phyloP scores from a whole-genome alignment of 2,329 filamentous ascomycete species.

The Pestalotiopsis sp. region DNA sequence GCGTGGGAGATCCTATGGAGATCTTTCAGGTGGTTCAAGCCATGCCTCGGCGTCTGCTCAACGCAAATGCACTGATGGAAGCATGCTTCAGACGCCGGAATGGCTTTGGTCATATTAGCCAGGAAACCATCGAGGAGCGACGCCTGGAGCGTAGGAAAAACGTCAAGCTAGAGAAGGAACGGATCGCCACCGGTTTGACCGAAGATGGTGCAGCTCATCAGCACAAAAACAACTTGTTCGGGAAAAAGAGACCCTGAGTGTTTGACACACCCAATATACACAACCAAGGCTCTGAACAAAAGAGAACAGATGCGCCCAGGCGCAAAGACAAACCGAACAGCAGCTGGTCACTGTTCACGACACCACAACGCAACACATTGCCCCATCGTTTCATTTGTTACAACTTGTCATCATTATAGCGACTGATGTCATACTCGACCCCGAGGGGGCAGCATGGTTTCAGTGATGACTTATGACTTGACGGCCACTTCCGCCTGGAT shows the following conservation, averaged over 20 bases:
- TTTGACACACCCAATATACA: background rate
- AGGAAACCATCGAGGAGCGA: slow-evolving; percentile 78
- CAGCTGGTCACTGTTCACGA: background rate
- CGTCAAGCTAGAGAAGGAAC: slow-evolving; percentile 49
- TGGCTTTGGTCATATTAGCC: slow-evolving; percentile 79
- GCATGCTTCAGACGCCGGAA: slow-evolving; percentile 80
- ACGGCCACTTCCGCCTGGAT: slow-evolving; percentile 1
- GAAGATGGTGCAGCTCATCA: slow-evolving; percentile 34
- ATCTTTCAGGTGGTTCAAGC: slow-evolving; percentile 94
- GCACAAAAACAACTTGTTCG: slow-evolving; percentile 49
- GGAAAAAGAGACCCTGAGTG: background rate
- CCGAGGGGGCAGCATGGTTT: background rate
- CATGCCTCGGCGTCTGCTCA: slow-evolving; percentile 77
- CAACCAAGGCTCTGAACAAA: background rate
- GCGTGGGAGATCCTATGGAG: slow-evolving; percentile 86
- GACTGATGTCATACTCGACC: background rate
- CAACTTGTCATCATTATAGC: background rate
- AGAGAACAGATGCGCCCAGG: background rate
- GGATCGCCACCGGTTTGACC: slow-evolving; percentile 26
- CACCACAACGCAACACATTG: background rate
- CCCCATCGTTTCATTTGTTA: slow-evolving; percentile 3
- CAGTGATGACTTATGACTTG: slow-evolving; percentile 9
- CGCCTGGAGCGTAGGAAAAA: slow-evolving; percentile 67
- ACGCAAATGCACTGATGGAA: slow-evolving; percentile 82
- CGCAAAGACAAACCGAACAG: background rate